Percentiles rank a stretch among this genome's conserved stretches.
Evolutionary conservation across 202 grass and related monocot genomes (phyloP).

Genomic region (Elaeis oleifera): DNA sequence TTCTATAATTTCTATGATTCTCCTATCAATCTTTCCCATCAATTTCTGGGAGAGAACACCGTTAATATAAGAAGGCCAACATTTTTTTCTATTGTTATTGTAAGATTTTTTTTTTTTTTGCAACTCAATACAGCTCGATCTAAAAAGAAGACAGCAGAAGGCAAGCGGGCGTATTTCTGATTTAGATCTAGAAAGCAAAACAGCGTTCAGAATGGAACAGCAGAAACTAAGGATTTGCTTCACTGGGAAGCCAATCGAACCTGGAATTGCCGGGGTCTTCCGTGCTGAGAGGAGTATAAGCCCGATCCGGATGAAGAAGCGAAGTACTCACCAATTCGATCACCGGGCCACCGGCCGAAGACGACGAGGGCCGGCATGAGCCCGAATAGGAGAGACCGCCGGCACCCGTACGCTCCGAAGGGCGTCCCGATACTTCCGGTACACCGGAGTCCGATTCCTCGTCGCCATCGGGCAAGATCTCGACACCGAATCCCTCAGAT

Average conservation of each 20-base stretch:
- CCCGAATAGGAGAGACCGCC: neutral
- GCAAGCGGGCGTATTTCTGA: no score
- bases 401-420: conserved; percentile 34
- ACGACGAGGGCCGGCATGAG: neutral
- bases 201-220: neutral
- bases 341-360: conserved; percentile 14
- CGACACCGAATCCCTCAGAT: conserved; percentile 10
- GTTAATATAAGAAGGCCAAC: no score
- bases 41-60: no score
- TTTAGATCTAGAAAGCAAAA: neutral
- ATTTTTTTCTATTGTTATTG: no score
- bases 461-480: conserved; percentile 33
- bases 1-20: no score
- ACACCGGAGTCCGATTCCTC: conserved; percentile 39
- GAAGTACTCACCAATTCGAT: conserved; percentile 37
- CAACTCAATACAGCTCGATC: no score
- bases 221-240: neutral
- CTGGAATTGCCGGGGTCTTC: conserved; percentile 43
- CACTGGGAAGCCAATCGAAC: conserved; percentile 1
- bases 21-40: no score
- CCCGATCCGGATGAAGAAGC: conserved; percentile 32
- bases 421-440: conserved; percentile 44
- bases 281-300: conserved; percentile 38
- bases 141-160: no score
- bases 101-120: no score